Conservation (phyloP, 2,329 filamentous ascomycete species). For the Cryphonectria japonica region DNA sequence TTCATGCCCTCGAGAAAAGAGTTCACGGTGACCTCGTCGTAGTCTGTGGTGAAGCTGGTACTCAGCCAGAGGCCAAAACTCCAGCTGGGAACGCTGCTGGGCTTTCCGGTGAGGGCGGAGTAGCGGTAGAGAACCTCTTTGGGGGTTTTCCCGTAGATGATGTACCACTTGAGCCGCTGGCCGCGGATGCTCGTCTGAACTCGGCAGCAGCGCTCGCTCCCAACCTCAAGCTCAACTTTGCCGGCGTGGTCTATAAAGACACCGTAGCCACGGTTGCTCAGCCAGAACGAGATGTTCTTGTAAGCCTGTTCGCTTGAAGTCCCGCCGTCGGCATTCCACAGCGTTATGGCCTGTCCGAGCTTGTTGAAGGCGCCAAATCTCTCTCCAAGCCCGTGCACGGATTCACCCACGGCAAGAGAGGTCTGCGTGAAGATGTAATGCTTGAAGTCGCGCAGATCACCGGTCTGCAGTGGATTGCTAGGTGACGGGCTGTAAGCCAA, state of each 20-base stretch:
- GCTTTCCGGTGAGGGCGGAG: conserved; percentile 67
- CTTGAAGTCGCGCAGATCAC: conserved; percentile 55
- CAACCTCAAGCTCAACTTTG: conserved; percentile 72
- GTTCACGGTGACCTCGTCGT: conserved; percentile 70
- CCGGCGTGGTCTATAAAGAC: conserved; percentile 75
- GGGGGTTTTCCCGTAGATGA: conserved; percentile 72
- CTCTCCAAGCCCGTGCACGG: conserved; percentile 75
- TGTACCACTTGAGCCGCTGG: conserved; percentile 73
- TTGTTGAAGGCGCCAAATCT: conserved; percentile 78
- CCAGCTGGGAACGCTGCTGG: conserved; percentile 70
- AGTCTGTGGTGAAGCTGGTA: conserved; percentile 75
- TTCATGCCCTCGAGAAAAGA: conserved; percentile 72
- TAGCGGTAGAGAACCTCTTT: conserved; percentile 74
- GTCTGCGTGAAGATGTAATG: conserved; percentile 64
- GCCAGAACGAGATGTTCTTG: conserved; percentile 72
- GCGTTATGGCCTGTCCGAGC: conserved; percentile 69
- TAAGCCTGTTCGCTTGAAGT: conserved; percentile 73
- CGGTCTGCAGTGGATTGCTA: conserved; percentile 55
- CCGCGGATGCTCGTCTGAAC: conserved; percentile 71
- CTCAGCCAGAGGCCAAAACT: conserved; percentile 78
- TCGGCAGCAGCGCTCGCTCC: conserved; percentile 72
- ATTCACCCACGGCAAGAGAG: conserved; percentile 61
- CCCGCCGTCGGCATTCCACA: conserved; percentile 68
- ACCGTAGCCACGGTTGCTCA: conserved; percentile 75
- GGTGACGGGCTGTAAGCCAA: conserved; percentile 60